Percentiles rank a stretch among this genome's conserved stretches.
Evolutionary conservation across 768 basidiomycete genomes (phyloP).

Genomic region (Tricholoma matsutake): DNA sequence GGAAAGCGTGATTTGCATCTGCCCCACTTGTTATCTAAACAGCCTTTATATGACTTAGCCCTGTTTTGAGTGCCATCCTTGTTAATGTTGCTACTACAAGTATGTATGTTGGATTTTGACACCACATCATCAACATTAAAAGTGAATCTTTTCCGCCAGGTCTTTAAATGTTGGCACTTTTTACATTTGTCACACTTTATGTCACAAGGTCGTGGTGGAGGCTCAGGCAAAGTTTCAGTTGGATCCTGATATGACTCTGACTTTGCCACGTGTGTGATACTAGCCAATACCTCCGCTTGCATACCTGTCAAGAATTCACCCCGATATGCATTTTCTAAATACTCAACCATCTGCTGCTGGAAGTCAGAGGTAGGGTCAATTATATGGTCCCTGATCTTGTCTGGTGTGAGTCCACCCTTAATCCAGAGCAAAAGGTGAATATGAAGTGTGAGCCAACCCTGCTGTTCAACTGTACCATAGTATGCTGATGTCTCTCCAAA

Average conservation of each 20-base stretch:
- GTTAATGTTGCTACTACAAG: slow-evolving; percentile 13
- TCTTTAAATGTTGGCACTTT: slow-evolving; percentile 11
- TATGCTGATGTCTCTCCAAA: slow-evolving; percentile 27
- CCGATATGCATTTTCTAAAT: slow-evolving; percentile 4
- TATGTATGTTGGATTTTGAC: slow-evolving; percentile 27
- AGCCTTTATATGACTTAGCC: slow-evolving; percentile 12
- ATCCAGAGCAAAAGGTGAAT: slow-evolving; percentile 29
- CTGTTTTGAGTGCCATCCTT: slow-evolving; percentile 11
- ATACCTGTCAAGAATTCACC: slow-evolving; percentile 6
- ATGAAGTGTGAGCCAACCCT: slow-evolving; percentile 27
- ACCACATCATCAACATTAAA: slow-evolving; percentile 28
- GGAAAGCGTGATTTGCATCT: slow-evolving; percentile 36
- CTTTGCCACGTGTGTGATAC: slow-evolving; percentile 5
- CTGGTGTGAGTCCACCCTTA: slow-evolving; percentile 5
- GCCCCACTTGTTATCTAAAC: slow-evolving; percentile 24
- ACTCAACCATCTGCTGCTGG: slow-evolving; percentile 3
- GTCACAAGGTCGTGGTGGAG: slow-evolving; percentile 16
- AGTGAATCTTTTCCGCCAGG: slow-evolving; percentile 16
- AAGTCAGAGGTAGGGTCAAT: slow-evolving; percentile 10
- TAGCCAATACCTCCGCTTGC: not conserved
- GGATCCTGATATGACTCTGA: slow-evolving; percentile 11
- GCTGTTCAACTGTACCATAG: slow-evolving; percentile 32
- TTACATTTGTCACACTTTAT: slow-evolving; percentile 8
- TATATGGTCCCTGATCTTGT: slow-evolving; percentile 4
- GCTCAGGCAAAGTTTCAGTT: slow-evolving; percentile 19